A percentile compares a stretch with the other conserved stretches of the same genome.
Conservation (phyloP, 495 filamentous ascomycete species). For the Talaromyces nanjingensis region DNA sequence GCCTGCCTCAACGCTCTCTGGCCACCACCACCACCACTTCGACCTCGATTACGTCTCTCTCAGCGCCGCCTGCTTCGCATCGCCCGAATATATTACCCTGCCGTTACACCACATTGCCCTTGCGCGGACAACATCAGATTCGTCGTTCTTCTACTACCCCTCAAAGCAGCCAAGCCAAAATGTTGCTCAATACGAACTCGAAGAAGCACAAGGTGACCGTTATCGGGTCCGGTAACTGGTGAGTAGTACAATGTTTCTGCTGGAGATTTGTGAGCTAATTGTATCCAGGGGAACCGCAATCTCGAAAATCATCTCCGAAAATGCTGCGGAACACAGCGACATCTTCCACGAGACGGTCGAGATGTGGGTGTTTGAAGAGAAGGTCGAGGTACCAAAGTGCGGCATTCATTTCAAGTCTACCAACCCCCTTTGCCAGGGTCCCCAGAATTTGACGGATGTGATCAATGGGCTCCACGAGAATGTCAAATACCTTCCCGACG, state of each 20-base stretch:
- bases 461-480: slow-evolving; percentile 96
- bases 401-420: slow-evolving; percentile 54
- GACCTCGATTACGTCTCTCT: neutral
- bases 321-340: slow-evolving; percentile 65
- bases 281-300: slow-evolving; percentile 79
- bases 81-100: neutral
- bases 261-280: neutral
- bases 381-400: slow-evolving; percentile 61
- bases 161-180: slow-evolving; percentile 22
- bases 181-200: slow-evolving; percentile 30
- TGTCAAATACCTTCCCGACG: slow-evolving; percentile 87
- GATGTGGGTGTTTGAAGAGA: slow-evolving; percentile 97
- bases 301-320: slow-evolving; percentile 94
- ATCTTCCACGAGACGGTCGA: slow-evolving; percentile 84
- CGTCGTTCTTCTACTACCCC: neutral
- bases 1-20: neutral
- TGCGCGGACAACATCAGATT: neutral
- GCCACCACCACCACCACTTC: slow-evolving; percentile 5
- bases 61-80: neutral
- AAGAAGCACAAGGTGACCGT: slow-evolving; percentile 92
- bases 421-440: slow-evolving; percentile 47
- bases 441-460: slow-evolving; percentile 78
- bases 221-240: slow-evolving; percentile 97
- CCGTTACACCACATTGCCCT: neutral
- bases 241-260: slow-evolving; percentile 16